Percentiles rank a stretch among this genome's conserved stretches.
These are phyloP conservation scores for Fusarium hainanense DNA, from an alignment of 2,329 filamentous ascomycete genomes.

Conservation along the genomic window DNA sequence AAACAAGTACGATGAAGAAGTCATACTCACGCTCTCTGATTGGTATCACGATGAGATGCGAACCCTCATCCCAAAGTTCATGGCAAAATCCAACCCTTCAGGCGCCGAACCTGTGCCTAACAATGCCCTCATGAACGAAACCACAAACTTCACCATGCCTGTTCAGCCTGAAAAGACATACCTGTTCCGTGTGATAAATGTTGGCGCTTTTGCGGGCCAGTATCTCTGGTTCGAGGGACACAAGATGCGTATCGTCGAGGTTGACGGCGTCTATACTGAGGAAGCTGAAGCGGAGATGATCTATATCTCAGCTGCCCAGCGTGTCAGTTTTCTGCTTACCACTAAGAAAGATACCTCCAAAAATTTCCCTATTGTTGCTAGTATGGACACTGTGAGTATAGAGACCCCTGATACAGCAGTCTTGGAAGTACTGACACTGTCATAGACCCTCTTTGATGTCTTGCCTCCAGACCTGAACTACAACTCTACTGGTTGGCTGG, in stretches of 20 bases:
- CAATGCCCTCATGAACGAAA: slow-evolving; percentile 77
- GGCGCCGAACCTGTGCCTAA: slow-evolving; percentile 75
- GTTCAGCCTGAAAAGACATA: slow-evolving; percentile 78
- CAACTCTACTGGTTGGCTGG: slow-evolving; percentile 72
- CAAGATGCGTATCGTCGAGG: slow-evolving; percentile 76
- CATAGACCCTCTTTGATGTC: slow-evolving; percentile 72
- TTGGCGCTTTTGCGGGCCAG: slow-evolving; percentile 76
- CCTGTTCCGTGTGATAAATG: slow-evolving; percentile 76
- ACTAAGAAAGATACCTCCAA: slow-evolving; percentile 68
- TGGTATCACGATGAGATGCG: slow-evolving; percentile 74
- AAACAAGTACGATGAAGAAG: slow-evolving; percentile 69
- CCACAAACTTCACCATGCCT: slow-evolving; percentile 66
- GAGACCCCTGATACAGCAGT: accelerated
- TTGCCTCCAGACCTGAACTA: slow-evolving; percentile 75
- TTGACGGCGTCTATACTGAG: slow-evolving; percentile 77
- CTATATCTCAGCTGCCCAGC: slow-evolving; percentile 75
- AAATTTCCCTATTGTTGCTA: slow-evolving; percentile 76
- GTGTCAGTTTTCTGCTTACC: slow-evolving; percentile 71
- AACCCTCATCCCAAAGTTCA: slow-evolving; percentile 59
- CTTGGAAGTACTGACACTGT: background rate
- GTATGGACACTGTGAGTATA: slow-evolving; percentile 72
- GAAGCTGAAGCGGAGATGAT: slow-evolving; percentile 69
- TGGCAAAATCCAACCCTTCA: slow-evolving; percentile 65
- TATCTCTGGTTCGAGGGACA: slow-evolving; percentile 75
- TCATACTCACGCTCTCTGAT: slow-evolving; percentile 73